Percentiles rank a stretch among this genome's conserved stretches.
Conservation (phyloP, 2,329 filamentous ascomycete genomes). For the Ophiocordyceps camponoti-floridani region DNA sequence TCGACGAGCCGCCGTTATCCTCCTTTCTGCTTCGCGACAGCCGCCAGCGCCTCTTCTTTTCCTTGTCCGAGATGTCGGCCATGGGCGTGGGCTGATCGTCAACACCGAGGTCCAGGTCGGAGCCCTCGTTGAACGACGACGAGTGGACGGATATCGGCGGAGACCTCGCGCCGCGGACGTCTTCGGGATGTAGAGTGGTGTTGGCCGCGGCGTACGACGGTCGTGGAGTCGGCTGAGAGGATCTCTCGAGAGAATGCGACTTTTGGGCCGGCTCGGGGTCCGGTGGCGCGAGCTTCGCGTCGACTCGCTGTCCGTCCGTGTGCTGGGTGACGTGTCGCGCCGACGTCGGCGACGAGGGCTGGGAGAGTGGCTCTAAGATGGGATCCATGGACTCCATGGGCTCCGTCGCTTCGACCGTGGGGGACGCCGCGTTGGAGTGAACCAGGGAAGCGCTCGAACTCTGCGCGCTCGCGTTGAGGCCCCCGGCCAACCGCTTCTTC, state of each 20-base stretch:
- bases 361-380: slow-evolving; percentile 1
- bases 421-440: slow-evolving; percentile 25
- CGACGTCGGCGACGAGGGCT: not conserved
- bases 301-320: not conserved
- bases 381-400: slow-evolving; percentile 21
- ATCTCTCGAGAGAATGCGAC: slow-evolving; percentile 11
- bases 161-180: slow-evolving; percentile 49
- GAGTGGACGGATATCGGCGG: slow-evolving; percentile 64
- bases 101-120: slow-evolving; percentile 51
- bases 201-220: slow-evolving; percentile 26
- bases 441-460: slow-evolving; percentile 68
- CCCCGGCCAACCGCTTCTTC: slow-evolving; percentile 66
- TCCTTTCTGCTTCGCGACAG: slow-evolving; percentile 47
- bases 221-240: slow-evolving; percentile 27
- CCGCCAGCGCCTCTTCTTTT: slow-evolving; percentile 56
- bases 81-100: slow-evolving; percentile 33
- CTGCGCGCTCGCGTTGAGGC: slow-evolving; percentile 70
- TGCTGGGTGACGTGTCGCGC: not conserved
- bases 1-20: slow-evolving; percentile 26
- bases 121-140: slow-evolving; percentile 64
- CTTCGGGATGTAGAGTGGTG: slow-evolving; percentile 22
- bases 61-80: slow-evolving; percentile 37
- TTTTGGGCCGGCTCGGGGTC: slow-evolving; percentile 1
- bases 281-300: not conserved
- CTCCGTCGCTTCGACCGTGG: slow-evolving; percentile 25